Base-by-base conservation (phyloP, 1,284 basidiomycete genomes). In the Irpex rosettiformis region DNA sequence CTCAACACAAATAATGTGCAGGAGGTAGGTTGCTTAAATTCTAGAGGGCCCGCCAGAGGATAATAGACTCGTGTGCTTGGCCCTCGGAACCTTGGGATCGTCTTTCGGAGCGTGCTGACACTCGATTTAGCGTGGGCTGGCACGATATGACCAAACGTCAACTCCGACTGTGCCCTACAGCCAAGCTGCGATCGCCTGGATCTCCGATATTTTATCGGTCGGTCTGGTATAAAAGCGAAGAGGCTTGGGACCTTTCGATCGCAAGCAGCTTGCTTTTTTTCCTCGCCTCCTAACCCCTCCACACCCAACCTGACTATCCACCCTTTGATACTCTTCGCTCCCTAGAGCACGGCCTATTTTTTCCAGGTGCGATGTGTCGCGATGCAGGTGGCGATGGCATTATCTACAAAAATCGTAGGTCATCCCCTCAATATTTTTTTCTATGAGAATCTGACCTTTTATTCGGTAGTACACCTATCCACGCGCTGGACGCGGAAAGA, bases 131-230 rank as follows among this genome's bases (percentile, higher is more conserved):
- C n/a, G n/a, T n/a, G n/a, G n/a, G n/a, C n/a, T 51, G 11, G 16
- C 11, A n/a, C 22, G 24, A 51, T 27, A 18, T n/a, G 16, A 45
- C 43, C 18, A 8, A n/a, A n/a, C n/a, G n/a, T n/a, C 48, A 51
- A 51, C 48, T 51, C 48, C 48, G 48, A 51, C 48, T 10, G 10
- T 16, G 21, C 22, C 25, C 48, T 51, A 13, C 27, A 8, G 48
- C 33, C 33, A 51, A 18, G 7, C 16, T 37, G 6, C 43, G 21
- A 45, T 45, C 43, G 43, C 18, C 21, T 16, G 10, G 48, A 51
- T 51, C 48, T 51, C 48, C 48, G 48, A 51, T 27, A 51, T 51
- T 51, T 51, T 28, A 51, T 51, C 48, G 10, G 27, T n/a, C 2
- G 3, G 48, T 8, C 10, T 51, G n/a, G 18, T 45, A 45, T 45